Percentiles rank a stretch among this genome's conserved stretches.
Evolutionary conservation across 371 early-diverging fungal species (phyloP).

Genomic region (Mucor mucedo): DNA sequence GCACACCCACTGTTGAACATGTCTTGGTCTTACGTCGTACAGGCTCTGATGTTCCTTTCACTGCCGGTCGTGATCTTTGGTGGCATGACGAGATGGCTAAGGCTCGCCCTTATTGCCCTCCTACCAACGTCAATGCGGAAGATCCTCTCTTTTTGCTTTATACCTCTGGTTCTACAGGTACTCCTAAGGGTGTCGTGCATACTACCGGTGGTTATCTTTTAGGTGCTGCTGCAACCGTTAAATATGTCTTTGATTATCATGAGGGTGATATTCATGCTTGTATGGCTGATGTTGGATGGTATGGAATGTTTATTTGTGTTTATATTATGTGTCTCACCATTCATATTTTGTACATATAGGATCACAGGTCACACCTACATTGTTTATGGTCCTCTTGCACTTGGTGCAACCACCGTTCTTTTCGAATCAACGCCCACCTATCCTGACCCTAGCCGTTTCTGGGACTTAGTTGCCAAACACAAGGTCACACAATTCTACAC

Average conservation of each 20-base stretch:
- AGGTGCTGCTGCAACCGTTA: slow-evolving; percentile 85
- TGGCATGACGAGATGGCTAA: slow-evolving; percentile 83
- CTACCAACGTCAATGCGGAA: slow-evolving; percentile 83
- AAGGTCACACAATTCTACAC: slow-evolving; percentile 97
- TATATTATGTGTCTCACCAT: not conserved
- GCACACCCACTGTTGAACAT: slow-evolving; percentile 74
- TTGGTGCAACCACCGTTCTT: slow-evolving; percentile 91
- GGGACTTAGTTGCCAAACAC: slow-evolving; percentile 84
- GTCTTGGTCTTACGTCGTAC: slow-evolving; percentile 91
- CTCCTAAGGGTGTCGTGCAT: slow-evolving; percentile 93
- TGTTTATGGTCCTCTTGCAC: slow-evolving; percentile 92
- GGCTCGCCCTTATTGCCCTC: slow-evolving; percentile 80
- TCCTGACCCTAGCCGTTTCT: slow-evolving; percentile 85
- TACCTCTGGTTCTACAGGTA: slow-evolving; percentile 94
- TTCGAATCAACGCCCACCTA: slow-evolving; percentile 92
- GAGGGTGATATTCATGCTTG: slow-evolving; percentile 85
- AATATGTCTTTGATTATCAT: slow-evolving; percentile 92
- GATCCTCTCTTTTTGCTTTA: slow-evolving; percentile 97
- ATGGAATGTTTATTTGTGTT: slow-evolving; percentile 30
- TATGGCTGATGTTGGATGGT: slow-evolving; percentile 77
- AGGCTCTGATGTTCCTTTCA: slow-evolving; percentile 73
- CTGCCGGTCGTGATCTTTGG: slow-evolving; percentile 79
- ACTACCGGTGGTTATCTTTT: slow-evolving; percentile 95
- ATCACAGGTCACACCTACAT: slow-evolving; percentile 86
- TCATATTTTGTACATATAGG: slow-evolving; percentile 41